Evolutionary conservation across 2,329 filamentous ascomycete genomes (phyloP), one percentile per base, ranked within the genome.

Genomic region (Neofusicoccum laricinum): DNA sequence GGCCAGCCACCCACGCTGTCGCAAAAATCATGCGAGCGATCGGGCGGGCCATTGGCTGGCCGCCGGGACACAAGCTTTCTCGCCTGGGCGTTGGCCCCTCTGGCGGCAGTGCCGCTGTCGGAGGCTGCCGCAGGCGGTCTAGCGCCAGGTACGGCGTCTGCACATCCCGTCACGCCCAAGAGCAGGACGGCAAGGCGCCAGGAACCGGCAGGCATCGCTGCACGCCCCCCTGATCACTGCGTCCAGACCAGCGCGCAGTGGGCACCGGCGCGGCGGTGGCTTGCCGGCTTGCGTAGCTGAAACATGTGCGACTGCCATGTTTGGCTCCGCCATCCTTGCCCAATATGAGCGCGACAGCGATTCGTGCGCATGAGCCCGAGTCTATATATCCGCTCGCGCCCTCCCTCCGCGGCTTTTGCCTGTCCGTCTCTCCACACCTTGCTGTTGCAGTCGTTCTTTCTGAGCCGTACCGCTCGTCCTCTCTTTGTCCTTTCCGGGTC

Each of bases 401-500:
- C 59, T 40, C 34, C 57, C 21, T 53, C 51, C 48, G 36, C 63
- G 59, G 51, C 46, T 25, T 50, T 51, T 48, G 25, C 55, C 25
- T 21, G 21, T 38, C 59, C 36, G 69, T 71, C 66, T 51, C 51
- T 68, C 63, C 41, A 36, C 62, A 49, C 41, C 45, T 36, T 59
- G 49, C 38, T 63, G 41, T 64, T 71, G 72, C 73, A 63, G 71
- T 73, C 72, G 66, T 68, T 76, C 73, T 68, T 74, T 75, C 58
- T 71, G 70, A 74, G 69, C 68, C 71, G 55, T 7, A 21, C 67
- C 71, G 68, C 61, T 64, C 74, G 69, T 72, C 74, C 74, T 50
- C 72, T 76, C 71, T 69, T 71, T 70, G 66, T 72, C 74, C 72
- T 69, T 68, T 68, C 72, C 72, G 71, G 73, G 77, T 71, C 70